Conservation (phyloP, 75 land plant genomes). For the Sequoia sempervirens region DNA sequence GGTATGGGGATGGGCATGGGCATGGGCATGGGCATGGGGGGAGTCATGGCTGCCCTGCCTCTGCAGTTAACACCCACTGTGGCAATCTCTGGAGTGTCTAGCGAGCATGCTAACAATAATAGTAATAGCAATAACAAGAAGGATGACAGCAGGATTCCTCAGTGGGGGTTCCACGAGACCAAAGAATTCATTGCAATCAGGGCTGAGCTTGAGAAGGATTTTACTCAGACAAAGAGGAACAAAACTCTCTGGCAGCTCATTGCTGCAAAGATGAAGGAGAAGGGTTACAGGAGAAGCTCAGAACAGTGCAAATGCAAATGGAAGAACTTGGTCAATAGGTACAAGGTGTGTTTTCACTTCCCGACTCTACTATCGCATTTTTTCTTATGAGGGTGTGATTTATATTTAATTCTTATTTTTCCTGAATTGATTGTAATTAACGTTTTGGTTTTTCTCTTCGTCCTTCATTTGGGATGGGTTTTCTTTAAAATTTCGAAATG, state of each 20-base stretch:
- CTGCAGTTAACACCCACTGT: background rate
- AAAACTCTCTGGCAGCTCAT: constrained; percentile 84
- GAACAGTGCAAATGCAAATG: constrained; percentile 99
- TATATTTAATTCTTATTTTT: background rate
- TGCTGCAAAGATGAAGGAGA: constrained; percentile 75
- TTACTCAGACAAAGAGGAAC: constrained; percentile 79
- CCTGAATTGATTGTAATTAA: background rate
- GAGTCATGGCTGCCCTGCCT: background rate
- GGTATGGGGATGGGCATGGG: background rate
- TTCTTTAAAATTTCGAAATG: background rate
- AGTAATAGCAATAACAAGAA: background rate
- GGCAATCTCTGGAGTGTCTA: background rate
- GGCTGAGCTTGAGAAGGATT: constrained; percentile 73
- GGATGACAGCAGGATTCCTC: constrained; percentile 12
- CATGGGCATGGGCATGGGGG: background rate
- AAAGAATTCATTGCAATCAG: constrained; percentile 78
- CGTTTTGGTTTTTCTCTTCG: background rate
- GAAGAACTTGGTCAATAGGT: constrained; percentile 91
- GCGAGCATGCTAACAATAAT: background rate
- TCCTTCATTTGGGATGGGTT: background rate
- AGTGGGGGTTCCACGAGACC: constrained; percentile 90
- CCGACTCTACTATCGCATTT: background rate
- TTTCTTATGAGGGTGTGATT: background rate
- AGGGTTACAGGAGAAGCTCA: constrained; percentile 69
- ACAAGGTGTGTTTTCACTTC: constrained; percentile 51